Evolutionary conservation across 768 basidiomycete genomes (phyloP).

Genomic region (Pleurotus eryngii): DNA sequence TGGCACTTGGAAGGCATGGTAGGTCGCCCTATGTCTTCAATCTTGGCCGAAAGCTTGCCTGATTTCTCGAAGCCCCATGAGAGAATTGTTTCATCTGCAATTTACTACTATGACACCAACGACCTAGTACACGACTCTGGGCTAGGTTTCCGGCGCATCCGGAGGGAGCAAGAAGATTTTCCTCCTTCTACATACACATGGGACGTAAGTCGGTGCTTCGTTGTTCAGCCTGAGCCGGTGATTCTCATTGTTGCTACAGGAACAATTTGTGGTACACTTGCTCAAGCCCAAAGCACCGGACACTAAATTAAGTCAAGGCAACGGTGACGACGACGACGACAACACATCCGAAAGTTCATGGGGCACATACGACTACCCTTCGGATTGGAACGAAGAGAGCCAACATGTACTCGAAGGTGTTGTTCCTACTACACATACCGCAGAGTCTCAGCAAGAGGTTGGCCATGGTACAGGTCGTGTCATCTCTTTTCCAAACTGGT

Average conservation of each 20-base stretch:
- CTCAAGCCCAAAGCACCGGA: neutral
- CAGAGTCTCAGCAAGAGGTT: neutral
- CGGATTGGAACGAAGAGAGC: neutral
- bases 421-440: neutral
- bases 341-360: too few relatives aligned
- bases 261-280: too few relatives aligned
- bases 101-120: slow-evolving; percentile 17
- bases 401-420: neutral
- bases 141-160: slow-evolving; percentile 8
- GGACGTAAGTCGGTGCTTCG: too few relatives aligned
- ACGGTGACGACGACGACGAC: too few relatives aligned
- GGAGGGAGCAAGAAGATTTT: slow-evolving; percentile 5
- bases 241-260: too few relatives aligned
- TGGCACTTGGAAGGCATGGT: slow-evolving; percentile 20
- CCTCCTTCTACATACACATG: neutral
- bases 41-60: neutral
- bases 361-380: neutral
- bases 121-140: slow-evolving; percentile 9
- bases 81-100: slow-evolving; percentile 13
- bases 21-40: neutral
- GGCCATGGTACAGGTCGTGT: neutral
- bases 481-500: neutral
- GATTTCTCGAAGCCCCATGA: slow-evolving; percentile 13
- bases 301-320: too few relatives aligned
- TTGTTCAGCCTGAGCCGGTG: too few relatives aligned